Evolutionary conservation across 176 grass and related monocot species (phyloP).

Genomic region (Alloteropsis semialata): DNA sequence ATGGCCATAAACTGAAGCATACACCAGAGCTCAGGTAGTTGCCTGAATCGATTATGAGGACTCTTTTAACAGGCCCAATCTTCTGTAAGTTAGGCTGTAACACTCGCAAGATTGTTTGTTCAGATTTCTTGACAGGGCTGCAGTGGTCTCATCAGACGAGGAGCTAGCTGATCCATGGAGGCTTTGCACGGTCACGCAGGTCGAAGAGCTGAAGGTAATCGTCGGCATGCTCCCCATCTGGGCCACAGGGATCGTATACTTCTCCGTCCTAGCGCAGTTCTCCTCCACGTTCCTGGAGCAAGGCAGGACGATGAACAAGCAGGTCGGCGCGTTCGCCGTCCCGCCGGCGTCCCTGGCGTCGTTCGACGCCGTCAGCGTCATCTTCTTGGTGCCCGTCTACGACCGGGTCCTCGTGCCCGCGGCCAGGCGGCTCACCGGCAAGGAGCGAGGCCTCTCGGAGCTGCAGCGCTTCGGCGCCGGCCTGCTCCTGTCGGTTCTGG

Average conservation of each 20-base stretch:
- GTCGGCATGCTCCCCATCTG: constrained; percentile 74
- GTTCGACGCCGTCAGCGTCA: constrained; percentile 76
- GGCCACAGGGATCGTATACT: constrained; percentile 70
- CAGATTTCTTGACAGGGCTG: constrained; percentile 78
- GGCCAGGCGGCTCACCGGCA: constrained; percentile 52
- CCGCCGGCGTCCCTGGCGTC: constrained; percentile 75
- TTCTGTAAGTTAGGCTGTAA: not conserved
- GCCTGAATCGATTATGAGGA: not conserved
- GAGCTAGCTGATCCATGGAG: constrained; percentile 50
- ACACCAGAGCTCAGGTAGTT: constrained; percentile 51
- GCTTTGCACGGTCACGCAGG: constrained; percentile 70
- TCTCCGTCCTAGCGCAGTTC: constrained; percentile 70
- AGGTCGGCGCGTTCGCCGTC: constrained; percentile 49
- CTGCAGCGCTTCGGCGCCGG: constrained; percentile 67
- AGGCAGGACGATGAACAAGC: constrained; percentile 56
- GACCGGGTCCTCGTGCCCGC: constrained; percentile 60
- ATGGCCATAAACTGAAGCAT: constrained; percentile 52
- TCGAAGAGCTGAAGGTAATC: constrained; percentile 75
- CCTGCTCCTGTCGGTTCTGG: constrained; percentile 61
- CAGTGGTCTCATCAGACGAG: constrained; percentile 39
- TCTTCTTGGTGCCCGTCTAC: constrained; percentile 70
- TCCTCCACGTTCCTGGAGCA: constrained; percentile 86
- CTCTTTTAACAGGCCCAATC: not conserved
- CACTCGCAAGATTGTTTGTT: not conserved
- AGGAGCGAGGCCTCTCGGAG: constrained; percentile 67